These are phyloP conservation scores for Rhizopus arrhizus DNA, from an alignment of 371 early-diverging fungal genomes.

Conservation along the genomic window DNA sequence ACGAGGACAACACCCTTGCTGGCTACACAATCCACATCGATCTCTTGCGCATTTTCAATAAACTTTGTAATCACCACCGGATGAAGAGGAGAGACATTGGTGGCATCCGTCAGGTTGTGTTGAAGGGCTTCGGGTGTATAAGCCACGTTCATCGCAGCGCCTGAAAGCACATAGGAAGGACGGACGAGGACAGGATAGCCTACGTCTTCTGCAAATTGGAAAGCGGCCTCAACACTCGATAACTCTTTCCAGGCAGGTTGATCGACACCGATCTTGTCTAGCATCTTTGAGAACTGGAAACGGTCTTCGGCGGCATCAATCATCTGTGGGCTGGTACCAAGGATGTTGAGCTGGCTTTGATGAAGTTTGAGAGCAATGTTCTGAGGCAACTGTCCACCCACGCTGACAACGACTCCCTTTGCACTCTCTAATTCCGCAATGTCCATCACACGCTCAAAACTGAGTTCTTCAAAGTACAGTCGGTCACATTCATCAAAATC, in stretches of 20 bases:
- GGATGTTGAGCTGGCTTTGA: constrained; percentile 81
- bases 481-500: constrained; percentile 96
- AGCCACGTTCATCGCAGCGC: constrained; percentile 96
- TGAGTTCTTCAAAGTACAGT: constrained; percentile 93
- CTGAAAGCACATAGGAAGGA: constrained; percentile 94
- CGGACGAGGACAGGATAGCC: constrained; percentile 93
- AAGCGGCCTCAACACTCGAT: constrained; percentile 81
- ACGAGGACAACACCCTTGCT: constrained; percentile 82
- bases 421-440: constrained; percentile 88
- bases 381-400: constrained; percentile 96
- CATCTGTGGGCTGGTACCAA: constrained; percentile 93
- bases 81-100: constrained; percentile 85
- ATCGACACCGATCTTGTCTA: constrained; percentile 91
- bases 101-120: constrained; percentile 81
- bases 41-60: constrained; percentile 93
- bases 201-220: constrained; percentile 78
- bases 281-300: constrained; percentile 92
- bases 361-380: constrained; percentile 91
- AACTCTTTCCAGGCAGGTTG: constrained; percentile 95
- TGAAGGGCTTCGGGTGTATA: constrained; percentile 76
- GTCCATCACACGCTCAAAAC: constrained; percentile 89
- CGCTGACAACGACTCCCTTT: constrained; percentile 84
- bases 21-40: constrained; percentile 95
- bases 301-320: constrained; percentile 95
- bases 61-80: constrained; percentile 96